A percentile compares a stretch with the other conserved stretches of the same genome.
Conservation (phyloP, 2,329 filamentous ascomycete species). For the Gremmenia infestans region DNA sequence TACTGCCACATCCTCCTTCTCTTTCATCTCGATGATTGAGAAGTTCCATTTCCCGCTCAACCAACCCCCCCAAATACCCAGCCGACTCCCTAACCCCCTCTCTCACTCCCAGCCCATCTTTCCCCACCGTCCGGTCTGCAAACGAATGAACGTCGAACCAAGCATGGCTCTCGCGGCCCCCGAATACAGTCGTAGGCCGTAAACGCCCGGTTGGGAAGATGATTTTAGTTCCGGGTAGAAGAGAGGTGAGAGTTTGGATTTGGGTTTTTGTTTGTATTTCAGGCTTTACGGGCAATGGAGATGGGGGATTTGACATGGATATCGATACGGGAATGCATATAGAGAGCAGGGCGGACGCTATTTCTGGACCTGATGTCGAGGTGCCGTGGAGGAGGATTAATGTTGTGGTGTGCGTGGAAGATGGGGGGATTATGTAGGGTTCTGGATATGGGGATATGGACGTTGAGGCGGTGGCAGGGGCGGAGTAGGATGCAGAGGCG, state of each 20-base stretch:
- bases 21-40: background rate
- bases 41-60: conserved; percentile 7
- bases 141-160: conserved; percentile 28
- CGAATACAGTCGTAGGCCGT: conserved; percentile 18
- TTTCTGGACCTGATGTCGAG: conserved; percentile 32
- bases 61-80: conserved; percentile 10
- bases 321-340: conserved; percentile 5
- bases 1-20: background rate
- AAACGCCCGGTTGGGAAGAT: conserved; percentile 20
- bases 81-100: conserved; percentile 12
- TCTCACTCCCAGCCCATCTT: conserved; percentile 2
- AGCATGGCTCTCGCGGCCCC: conserved; percentile 18
- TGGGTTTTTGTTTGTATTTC: conserved; percentile 30
- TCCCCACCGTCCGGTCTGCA: conserved; percentile 19
- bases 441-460: background rate
- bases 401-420: conserved; percentile 27
- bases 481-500: background rate
- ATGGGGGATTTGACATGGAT: background rate
- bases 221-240: conserved; percentile 17
- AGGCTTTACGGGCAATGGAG: conserved; percentile 13
- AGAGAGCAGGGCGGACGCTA: conserved; percentile 33
- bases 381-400: conserved; percentile 40
- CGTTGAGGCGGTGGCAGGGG: too few species aligned
- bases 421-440: conserved; percentile 19
- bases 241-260: conserved; percentile 26